A percentile compares a stretch with the other conserved stretches of the same genome.
These are phyloP conservation scores for Erodium chrysanthum DNA, from an alignment of 441 rosid genomes.

Conservation along the genomic window DNA sequence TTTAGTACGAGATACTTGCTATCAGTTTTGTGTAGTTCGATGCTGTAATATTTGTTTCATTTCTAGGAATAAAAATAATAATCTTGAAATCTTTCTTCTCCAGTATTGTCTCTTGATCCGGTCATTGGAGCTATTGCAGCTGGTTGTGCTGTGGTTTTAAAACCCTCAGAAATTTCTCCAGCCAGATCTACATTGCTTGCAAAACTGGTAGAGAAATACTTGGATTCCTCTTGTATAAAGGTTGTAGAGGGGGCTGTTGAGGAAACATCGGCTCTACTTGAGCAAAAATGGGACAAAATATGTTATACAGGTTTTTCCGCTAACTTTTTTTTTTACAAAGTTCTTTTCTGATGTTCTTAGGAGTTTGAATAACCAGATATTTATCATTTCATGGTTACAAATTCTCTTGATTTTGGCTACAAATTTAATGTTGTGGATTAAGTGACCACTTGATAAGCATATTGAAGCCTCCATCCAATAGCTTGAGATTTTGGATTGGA, in stretches of 20 bases:
- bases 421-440: too few relatives aligned
- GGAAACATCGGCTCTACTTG: conserved; percentile 55
- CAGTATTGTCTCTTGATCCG: conserved; percentile 68
- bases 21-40: not conserved
- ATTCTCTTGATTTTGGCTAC: too few relatives aligned
- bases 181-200: conserved; percentile 50
- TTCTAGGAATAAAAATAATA: not conserved
- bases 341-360: not conserved
- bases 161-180: conserved; percentile 69
- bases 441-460: too few relatives aligned
- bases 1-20: conserved; percentile 14
- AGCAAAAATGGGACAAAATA: conserved; percentile 79
- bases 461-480: too few relatives aligned
- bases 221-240: conserved; percentile 48
- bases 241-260: conserved; percentile 60
- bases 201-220: conserved; percentile 37
- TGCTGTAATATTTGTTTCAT: not conserved
- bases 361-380: too few relatives aligned
- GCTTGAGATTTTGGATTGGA: too few relatives aligned
- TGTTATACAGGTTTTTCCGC: conserved; percentile 50
- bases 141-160: conserved; percentile 57
- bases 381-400: too few relatives aligned
- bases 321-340: not conserved
- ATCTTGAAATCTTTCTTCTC: conserved; percentile 12
- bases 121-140: conserved; percentile 71